Percentiles rank a stretch among this genome's conserved stretches.
Evolutionary conservation across 495 filamentous ascomycete species (phyloP).

Genomic region (Aspergillus diversus): DNA sequence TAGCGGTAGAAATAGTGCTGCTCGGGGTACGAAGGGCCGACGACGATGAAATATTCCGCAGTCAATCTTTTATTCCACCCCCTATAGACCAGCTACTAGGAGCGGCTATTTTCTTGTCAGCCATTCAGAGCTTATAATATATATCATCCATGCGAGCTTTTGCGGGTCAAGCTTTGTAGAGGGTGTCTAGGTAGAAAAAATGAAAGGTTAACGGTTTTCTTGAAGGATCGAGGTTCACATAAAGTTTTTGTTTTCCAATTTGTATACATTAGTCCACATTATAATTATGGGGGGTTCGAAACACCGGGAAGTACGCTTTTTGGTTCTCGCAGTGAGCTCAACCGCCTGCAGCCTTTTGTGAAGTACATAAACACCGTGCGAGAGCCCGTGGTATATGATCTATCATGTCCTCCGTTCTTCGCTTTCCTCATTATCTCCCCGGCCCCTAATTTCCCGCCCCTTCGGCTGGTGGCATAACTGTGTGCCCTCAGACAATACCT

Average conservation of each 20-base stretch:
- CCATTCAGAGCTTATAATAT: conserved; percentile 8
- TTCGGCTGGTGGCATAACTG: neutral
- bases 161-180: neutral
- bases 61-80: conserved; percentile 10
- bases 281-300: neutral
- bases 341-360: neutral
- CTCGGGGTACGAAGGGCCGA: conserved; percentile 28
- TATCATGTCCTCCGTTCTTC: too few species aligned
- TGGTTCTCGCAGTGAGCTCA: neutral
- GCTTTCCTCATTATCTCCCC: too few species aligned
- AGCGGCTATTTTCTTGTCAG: conserved; percentile 4
- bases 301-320: neutral
- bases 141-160: neutral
- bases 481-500: too few species aligned
- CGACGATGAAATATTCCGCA: conserved; percentile 19
- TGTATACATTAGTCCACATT: conserved; percentile 3
- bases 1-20: conserved; percentile 32
- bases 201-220: neutral
- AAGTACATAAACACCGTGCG: neutral
- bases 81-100: conserved; percentile 13
- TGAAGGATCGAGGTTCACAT: too few species aligned
- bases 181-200: conserved; percentile 9
- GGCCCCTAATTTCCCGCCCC: neutral
- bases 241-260: neutral
- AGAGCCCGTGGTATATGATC: neutral